Evolutionary conservation across 345 rosid species (phyloP).

Genomic region (Pistacia atlantica): DNA sequence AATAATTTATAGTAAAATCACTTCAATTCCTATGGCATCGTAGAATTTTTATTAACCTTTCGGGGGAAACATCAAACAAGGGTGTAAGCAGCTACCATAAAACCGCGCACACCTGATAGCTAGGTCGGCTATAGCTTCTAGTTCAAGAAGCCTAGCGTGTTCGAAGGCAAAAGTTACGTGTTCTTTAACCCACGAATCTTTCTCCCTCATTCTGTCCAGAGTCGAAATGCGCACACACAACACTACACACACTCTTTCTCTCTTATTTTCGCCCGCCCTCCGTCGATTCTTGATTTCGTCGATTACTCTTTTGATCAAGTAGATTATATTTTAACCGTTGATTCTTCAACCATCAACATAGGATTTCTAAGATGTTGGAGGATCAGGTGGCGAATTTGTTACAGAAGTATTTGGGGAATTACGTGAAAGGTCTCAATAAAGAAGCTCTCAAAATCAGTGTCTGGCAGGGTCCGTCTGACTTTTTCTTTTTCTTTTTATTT

Average conservation of each 20-base stretch:
- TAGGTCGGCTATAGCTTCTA: background rate
- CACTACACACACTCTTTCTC: background rate
- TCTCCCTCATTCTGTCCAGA: background rate
- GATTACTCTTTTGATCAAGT: background rate
- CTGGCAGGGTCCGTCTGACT: conserved; percentile 69
- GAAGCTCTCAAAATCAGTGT: conserved; percentile 98
- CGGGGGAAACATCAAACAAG: background rate
- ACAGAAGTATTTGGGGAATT: conserved; percentile 88
- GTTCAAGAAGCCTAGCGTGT: conserved; percentile 40
- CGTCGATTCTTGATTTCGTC: background rate
- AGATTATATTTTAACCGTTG: background rate
- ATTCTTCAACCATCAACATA: conserved; percentile 15
- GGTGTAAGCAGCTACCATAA: too few relatives aligned
- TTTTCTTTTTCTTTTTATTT: conserved; percentile 1
- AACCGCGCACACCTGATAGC: conserved; percentile 1
- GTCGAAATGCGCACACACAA: background rate
- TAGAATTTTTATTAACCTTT: too few relatives aligned
- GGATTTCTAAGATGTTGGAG: conserved; percentile 76
- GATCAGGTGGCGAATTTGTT: conserved; percentile 94
- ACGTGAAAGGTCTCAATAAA: conserved; percentile 82
- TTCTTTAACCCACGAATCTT: background rate
- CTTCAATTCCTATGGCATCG: too few relatives aligned
- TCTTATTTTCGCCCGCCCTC: background rate
- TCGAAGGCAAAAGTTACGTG: conserved; percentile 30
- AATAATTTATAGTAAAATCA: too few relatives aligned